Percentiles rank a stretch among this genome's conserved stretches.
Conservation (phyloP, 148 eudicot genomes). For the Beta vulgaris region DNA sequence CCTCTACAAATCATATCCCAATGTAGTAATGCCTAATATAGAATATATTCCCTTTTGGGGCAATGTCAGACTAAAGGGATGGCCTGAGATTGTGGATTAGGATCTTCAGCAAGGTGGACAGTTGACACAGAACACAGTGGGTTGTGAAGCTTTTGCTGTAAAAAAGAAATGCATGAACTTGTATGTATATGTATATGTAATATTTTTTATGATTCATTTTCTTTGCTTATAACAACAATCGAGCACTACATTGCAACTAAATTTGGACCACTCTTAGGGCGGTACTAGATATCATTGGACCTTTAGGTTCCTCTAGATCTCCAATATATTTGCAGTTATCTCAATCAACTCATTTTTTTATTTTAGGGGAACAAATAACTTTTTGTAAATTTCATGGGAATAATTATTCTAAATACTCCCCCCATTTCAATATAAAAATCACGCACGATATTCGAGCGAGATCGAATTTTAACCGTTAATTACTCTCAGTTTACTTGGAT, state of each 20-base stretch:
- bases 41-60: constrained; percentile 17
- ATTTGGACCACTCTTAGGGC: constrained; percentile 7
- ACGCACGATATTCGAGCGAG: no score
- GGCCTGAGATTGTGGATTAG: constrained; percentile 3
- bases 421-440: no score
- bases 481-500: no score
- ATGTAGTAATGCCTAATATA: constrained; percentile 19
- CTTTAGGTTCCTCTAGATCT: constrained; percentile 1
- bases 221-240: background rate
- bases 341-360: background rate
- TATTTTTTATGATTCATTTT: background rate
- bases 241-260: constrained; percentile 2
- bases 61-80: constrained; percentile 1
- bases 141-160: background rate
- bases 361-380: no score
- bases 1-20: constrained; percentile 20
- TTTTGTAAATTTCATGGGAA: no score
- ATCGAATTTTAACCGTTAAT: no score
- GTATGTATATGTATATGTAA: background rate
- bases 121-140: background rate
- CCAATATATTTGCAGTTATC: background rate
- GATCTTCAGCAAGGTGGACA: constrained; percentile 14
- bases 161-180: background rate
- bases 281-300: constrained; percentile 9
- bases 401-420: no score